These are phyloP conservation scores for Aegilops sharonensis DNA, from an alignment of 176 grass and related monocot genomes.

Conservation along the genomic window DNA sequence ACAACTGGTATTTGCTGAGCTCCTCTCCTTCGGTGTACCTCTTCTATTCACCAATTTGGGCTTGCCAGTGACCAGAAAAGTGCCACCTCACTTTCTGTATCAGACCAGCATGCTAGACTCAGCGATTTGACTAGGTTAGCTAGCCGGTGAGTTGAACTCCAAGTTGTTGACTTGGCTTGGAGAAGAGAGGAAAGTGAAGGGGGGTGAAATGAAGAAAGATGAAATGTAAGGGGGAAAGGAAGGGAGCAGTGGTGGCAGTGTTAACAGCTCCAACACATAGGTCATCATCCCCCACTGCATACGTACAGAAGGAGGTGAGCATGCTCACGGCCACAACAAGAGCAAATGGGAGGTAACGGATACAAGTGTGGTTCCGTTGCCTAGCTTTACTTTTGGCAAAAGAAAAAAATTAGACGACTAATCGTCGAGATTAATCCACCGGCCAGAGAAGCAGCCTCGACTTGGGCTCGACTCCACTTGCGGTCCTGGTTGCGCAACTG, in stretches of 20 bases:
- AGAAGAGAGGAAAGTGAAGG: neutral
- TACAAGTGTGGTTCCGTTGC: neutral
- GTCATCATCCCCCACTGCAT: neutral
- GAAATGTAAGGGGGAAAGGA: neutral
- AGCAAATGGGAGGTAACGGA: neutral
- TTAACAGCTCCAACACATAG: neutral
- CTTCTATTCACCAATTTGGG: neutral
- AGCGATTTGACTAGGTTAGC: neutral
- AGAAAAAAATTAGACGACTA: no score
- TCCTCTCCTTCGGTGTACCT: neutral
- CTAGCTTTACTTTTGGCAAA: neutral
- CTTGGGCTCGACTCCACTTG: no score
- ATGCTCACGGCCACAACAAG: neutral
- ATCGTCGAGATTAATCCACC: no score
- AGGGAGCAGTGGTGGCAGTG: neutral
- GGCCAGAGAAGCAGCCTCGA: no score
- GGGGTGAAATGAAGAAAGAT: neutral
- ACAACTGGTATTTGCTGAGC: neutral
- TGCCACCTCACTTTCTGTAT: neutral
- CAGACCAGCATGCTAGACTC: neutral
- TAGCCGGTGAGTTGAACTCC: neutral
- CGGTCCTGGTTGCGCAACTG: no score
- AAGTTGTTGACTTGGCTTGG: neutral
- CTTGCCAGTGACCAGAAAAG: neutral
- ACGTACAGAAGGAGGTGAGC: neutral